Evolutionary conservation across 768 basidiomycete species (phyloP).

Genomic region (Mrakia hoshinonis): DNA sequence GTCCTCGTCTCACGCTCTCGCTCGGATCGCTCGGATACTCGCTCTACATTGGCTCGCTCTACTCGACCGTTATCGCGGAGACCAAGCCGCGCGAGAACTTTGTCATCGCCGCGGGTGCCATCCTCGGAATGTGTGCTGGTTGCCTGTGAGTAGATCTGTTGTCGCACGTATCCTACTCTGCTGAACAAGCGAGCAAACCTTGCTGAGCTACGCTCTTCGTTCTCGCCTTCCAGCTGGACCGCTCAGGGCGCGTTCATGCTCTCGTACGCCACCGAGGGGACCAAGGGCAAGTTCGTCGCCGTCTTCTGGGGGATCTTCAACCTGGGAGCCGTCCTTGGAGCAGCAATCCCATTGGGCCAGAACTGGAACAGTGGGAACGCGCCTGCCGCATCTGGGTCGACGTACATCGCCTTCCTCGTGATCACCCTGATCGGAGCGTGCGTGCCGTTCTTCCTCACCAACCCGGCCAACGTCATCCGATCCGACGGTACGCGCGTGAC

Average conservation of each 20-base stretch:
- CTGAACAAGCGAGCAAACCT: too few species aligned
- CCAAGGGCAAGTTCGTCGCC: constrained; percentile 29
- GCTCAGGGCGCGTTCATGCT: constrained; percentile 30
- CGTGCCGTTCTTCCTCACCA: constrained; percentile 21
- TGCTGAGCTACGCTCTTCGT: too few species aligned
- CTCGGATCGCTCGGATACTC: constrained; percentile 29
- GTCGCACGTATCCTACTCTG: too few species aligned
- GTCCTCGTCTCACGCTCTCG: constrained; percentile 23
- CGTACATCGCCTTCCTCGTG: constrained; percentile 29
- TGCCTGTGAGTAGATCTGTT: too few species aligned
- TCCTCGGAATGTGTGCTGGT: constrained; percentile 29
- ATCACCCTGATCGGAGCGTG: constrained; percentile 26
- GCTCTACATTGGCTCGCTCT: constrained; percentile 30
- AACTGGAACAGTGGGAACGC: background rate
- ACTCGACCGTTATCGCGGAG: constrained; percentile 26
- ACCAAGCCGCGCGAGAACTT: constrained; percentile 25
- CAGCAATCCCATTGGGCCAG: constrained; percentile 1
- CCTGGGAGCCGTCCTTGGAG: constrained; percentile 22
- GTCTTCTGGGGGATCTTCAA: constrained; percentile 31
- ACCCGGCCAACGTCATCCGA: constrained; percentile 23
- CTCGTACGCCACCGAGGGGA: constrained; percentile 28
- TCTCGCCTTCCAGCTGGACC: constrained; percentile 22
- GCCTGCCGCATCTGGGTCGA: background rate
- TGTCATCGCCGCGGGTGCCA: constrained; percentile 30
- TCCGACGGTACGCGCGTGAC: constrained; percentile 11